phyloP scores from a whole-genome alignment of 2,329 filamentous ascomycete genomes.

The Pezicula radicicola region DNA sequence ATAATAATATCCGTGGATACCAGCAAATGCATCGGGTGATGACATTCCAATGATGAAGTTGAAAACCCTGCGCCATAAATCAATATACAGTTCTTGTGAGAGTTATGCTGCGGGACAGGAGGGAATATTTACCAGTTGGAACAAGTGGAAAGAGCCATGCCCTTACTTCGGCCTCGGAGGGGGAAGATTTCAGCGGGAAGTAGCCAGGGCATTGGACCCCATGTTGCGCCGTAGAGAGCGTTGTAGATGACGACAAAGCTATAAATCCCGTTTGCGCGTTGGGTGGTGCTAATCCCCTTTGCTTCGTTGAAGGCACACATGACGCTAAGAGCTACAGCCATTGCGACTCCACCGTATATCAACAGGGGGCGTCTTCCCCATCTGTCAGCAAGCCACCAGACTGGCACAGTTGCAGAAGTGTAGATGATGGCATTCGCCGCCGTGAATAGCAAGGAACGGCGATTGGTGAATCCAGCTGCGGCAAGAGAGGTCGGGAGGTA shows the following conservation, averaged over 20 bases:
- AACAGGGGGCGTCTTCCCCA: conserved; percentile 37
- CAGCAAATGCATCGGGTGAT: conserved; percentile 37
- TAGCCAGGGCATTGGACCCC: conserved; percentile 38
- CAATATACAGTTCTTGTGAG: too few species aligned
- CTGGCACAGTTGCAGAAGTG: conserved; percentile 34
- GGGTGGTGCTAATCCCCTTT: conserved; percentile 20
- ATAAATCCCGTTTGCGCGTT: conserved; percentile 33
- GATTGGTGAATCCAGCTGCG: conserved; percentile 32
- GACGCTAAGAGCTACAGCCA: conserved; percentile 31
- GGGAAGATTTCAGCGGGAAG: conserved; percentile 32
- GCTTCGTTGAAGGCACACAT: conserved; percentile 36
- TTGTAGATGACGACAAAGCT: conserved; percentile 37
- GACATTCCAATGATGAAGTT: conserved; percentile 34
- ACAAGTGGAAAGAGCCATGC: conserved; percentile 35
- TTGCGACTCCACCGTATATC: conserved; percentile 25
- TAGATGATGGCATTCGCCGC: conserved; percentile 37
- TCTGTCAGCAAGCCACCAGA: conserved; percentile 36
- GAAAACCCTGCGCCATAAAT: background rate
- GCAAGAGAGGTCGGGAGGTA: conserved; percentile 35
- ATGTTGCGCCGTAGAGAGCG: conserved; percentile 34
- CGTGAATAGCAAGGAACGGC: conserved; percentile 34
- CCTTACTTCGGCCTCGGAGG: conserved; percentile 35
- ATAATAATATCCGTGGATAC: conserved; percentile 40
- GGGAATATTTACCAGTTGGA: conserved; percentile 28
- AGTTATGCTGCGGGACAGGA: too few species aligned